Percentiles rank a stretch among this genome's conserved stretches.
phyloP scores from a whole-genome alignment of 441 rosid species.

The Croton setiger region DNA sequence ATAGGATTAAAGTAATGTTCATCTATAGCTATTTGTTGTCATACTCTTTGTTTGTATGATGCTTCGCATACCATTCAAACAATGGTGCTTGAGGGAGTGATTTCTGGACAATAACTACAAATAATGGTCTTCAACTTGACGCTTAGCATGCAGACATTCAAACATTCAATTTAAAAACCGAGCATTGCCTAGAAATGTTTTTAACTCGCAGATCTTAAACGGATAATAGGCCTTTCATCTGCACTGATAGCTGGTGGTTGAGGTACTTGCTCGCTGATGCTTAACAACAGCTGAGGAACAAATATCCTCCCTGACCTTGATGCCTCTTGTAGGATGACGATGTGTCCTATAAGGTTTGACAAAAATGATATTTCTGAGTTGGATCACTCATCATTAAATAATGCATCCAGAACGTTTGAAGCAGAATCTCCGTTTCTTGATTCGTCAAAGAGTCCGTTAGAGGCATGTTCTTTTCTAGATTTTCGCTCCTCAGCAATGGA shows the following conservation, averaged over 20 bases:
- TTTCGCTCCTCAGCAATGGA: conserved; percentile 60
- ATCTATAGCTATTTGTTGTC: not conserved
- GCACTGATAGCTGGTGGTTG: not conserved
- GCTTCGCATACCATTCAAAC: not conserved
- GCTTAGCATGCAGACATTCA: not conserved
- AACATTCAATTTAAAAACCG: not conserved
- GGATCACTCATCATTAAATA: conserved; percentile 49
- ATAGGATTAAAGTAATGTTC: not conserved
- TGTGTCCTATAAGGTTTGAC: not conserved
- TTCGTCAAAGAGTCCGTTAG: conserved; percentile 62
- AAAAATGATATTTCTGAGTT: not conserved
- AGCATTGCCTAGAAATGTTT: not conserved
- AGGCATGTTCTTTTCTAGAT: conserved; percentile 50
- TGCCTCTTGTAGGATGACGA: not conserved
- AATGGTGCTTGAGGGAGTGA: not conserved
- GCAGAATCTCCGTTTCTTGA: conserved; percentile 37
- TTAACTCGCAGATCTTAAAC: not conserved
- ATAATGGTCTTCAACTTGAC: not conserved
- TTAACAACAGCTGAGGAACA: conserved; percentile 3
- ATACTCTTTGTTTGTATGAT: too few relatives aligned
- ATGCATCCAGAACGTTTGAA: conserved; percentile 47
- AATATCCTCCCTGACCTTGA: conserved; percentile 2
- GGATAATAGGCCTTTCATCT: not conserved
- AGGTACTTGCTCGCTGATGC: conserved; percentile 3
- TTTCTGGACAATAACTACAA: not conserved